Evolutionary conservation across 176 grass and related monocot genomes (phyloP).

Genomic region (Zizania latifolia): DNA sequence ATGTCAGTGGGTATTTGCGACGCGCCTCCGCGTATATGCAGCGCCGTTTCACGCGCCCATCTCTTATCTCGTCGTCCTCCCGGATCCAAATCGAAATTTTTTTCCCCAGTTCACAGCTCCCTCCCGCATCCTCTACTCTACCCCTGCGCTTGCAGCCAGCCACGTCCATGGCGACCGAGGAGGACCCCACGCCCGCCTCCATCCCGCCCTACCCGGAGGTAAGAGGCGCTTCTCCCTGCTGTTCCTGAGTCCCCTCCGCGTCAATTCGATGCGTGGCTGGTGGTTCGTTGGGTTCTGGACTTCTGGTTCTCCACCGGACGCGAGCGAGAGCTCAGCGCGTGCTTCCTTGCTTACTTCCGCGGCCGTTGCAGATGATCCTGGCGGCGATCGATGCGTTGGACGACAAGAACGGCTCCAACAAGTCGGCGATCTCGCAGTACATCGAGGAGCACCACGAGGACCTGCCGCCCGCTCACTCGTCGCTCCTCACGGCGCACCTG

Average conservation of each 20-base stretch:
- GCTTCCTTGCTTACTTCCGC: not conserved
- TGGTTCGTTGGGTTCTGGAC: not conserved
- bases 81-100: constrained; percentile 37
- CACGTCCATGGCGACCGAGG: constrained; percentile 46
- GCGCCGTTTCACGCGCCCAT: constrained; percentile 25
- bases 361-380: constrained; percentile 60
- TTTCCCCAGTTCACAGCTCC: not conserved
- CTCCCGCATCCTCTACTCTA: not conserved
- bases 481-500: constrained; percentile 55
- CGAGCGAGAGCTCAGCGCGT: not conserved
- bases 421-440: constrained; percentile 63
- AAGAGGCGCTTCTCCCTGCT: not conserved
- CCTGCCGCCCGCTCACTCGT: constrained; percentile 34
- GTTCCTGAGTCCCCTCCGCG: not conserved
- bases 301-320: not conserved
- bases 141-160: not conserved
- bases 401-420: constrained; percentile 43
- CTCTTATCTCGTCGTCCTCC: constrained; percentile 29
- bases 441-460: constrained; percentile 50
- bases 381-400: constrained; percentile 48
- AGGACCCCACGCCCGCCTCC: constrained; percentile 15
- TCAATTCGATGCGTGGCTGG: not conserved
- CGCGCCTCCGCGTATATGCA: not conserved
- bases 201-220: constrained; percentile 76
- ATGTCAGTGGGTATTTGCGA: not conserved